Percentiles rank a stretch among this genome's conserved stretches.
phyloP scores from a whole-genome alignment of 805 yeast genomes.

The Barnettozyma siamensis region DNA sequence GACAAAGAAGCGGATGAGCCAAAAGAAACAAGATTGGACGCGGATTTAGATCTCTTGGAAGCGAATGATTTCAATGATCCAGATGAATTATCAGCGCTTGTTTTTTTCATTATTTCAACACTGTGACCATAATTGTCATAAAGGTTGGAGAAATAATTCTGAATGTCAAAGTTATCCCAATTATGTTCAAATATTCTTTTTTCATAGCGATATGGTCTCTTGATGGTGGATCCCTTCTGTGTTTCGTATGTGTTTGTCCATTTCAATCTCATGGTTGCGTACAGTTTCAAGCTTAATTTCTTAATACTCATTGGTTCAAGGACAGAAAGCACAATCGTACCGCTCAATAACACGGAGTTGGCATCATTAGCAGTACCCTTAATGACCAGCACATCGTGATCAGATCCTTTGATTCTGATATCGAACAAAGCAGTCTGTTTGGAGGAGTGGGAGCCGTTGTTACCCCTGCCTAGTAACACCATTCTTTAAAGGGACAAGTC shows the following conservation, averaged over 20 bases:
- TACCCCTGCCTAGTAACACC: constrained; percentile 17
- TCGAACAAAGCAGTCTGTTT: constrained; percentile 39
- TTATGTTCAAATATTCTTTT: constrained; percentile 65
- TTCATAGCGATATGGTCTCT: constrained; percentile 48
- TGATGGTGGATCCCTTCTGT: constrained; percentile 36
- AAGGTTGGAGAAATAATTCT: constrained; percentile 31
- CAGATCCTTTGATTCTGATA: constrained; percentile 57
- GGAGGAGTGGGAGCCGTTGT: constrained; percentile 12
- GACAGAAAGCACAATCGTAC: constrained; percentile 70
- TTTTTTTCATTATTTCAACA: constrained; percentile 6
- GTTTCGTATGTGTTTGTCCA: constrained; percentile 53
- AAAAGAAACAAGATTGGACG: constrained; percentile 29
- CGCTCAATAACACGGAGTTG: constrained; percentile 66
- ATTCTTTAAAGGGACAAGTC: not conserved
- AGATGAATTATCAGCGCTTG: constrained; percentile 22
- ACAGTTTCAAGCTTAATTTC: constrained; percentile 55
- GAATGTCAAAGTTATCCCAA: constrained; percentile 68
- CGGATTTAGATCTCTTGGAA: constrained; percentile 27
- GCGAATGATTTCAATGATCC: constrained; percentile 19
- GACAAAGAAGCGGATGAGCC: constrained; percentile 23
- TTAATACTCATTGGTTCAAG: constrained; percentile 70
- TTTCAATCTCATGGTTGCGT: constrained; percentile 60
- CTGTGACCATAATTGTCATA: constrained; percentile 20
- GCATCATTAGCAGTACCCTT: constrained; percentile 80
- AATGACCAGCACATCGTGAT: constrained; percentile 72